Percentiles rank a stretch among this genome's conserved stretches.
Evolutionary conservation across 1,284 basidiomycete species (phyloP).

Genomic region (Puccinia hordei): DNA sequence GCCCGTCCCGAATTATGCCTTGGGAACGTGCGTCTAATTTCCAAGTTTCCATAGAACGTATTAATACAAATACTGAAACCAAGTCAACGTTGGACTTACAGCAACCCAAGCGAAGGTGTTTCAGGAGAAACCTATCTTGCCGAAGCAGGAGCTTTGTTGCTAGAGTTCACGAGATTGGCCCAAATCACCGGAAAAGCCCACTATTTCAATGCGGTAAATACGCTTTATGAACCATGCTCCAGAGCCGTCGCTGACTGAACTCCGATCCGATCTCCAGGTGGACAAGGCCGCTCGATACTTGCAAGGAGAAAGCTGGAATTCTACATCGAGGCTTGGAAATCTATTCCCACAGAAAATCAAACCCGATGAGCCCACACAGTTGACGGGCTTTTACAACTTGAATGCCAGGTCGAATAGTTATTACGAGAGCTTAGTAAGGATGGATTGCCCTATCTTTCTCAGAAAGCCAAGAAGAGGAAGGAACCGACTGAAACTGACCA

Average conservation of each 20-base stretch:
- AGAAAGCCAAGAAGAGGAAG: not conserved
- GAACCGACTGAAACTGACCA: not conserved
- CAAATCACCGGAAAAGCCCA: constrained; percentile 64
- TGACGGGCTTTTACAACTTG: constrained; percentile 35
- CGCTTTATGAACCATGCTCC: not conserved
- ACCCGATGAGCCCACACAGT: constrained; percentile 26
- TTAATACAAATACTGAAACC: not conserved
- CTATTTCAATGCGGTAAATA: constrained; percentile 62
- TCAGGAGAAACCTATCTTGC: constrained; percentile 51
- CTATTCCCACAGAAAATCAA: constrained; percentile 41
- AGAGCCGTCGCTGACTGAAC: not conserved
- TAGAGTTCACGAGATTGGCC: constrained; percentile 64
- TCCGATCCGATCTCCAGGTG: constrained; percentile 54
- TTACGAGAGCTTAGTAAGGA: constrained; percentile 42
- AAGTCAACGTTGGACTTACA: not conserved
- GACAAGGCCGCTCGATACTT: constrained; percentile 64
- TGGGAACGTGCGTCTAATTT: constrained; percentile 56
- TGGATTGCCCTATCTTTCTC: not conserved
- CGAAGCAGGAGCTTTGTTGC: constrained; percentile 63
- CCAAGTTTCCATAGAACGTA: not conserved
- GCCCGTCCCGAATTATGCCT: constrained; percentile 60
- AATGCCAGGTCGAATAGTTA: constrained; percentile 29
- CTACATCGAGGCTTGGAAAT: constrained; percentile 34
- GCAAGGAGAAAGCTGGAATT: constrained; percentile 55
- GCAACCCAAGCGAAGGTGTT: constrained; percentile 34